phyloP scores from a whole-genome alignment of 805 yeast species.

The Zygoascus biomembranicola region DNA sequence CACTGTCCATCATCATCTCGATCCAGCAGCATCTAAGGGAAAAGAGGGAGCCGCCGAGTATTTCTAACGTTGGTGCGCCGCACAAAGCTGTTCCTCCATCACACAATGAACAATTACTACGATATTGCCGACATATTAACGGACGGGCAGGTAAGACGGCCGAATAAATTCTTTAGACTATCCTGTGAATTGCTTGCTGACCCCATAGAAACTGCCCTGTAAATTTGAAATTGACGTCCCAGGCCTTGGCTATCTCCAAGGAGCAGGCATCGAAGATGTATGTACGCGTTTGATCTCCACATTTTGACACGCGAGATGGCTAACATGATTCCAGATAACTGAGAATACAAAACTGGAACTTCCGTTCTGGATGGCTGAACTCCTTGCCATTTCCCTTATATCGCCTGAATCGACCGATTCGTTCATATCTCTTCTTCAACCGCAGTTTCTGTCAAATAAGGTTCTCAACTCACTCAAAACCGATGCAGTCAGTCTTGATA shows the following conservation, averaged over 20 bases:
- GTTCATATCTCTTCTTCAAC: constrained; percentile 61
- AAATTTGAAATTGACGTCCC: constrained; percentile 71
- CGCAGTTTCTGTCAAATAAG: constrained; percentile 55
- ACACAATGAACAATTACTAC: constrained; percentile 22
- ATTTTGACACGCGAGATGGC: neutral
- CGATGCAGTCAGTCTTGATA: constrained; percentile 55
- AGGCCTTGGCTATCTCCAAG: constrained; percentile 80
- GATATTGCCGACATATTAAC: constrained; percentile 29
- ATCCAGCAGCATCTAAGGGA: neutral
- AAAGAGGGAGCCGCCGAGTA: too few species aligned
- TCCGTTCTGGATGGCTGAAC: constrained; percentile 84
- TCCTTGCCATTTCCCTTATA: constrained; percentile 44
- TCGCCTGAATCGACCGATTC: constrained; percentile 29
- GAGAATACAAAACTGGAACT: constrained; percentile 62
- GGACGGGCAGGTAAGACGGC: constrained; percentile 26
- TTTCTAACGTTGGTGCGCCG: too few species aligned
- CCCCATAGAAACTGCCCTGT: constrained; percentile 59
- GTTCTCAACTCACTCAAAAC: constrained; percentile 80
- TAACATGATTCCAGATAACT: constrained; percentile 25
- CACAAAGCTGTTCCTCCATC: too few species aligned
- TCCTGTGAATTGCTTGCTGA: constrained; percentile 31
- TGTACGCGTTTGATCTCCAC: constrained; percentile 5
- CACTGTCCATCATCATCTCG: neutral
- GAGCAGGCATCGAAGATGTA: constrained; percentile 56
- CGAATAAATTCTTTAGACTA: neutral